phyloP scores from a whole-genome alignment of 176 grass and related monocot species.

The Cymbopogon citratus region DNA sequence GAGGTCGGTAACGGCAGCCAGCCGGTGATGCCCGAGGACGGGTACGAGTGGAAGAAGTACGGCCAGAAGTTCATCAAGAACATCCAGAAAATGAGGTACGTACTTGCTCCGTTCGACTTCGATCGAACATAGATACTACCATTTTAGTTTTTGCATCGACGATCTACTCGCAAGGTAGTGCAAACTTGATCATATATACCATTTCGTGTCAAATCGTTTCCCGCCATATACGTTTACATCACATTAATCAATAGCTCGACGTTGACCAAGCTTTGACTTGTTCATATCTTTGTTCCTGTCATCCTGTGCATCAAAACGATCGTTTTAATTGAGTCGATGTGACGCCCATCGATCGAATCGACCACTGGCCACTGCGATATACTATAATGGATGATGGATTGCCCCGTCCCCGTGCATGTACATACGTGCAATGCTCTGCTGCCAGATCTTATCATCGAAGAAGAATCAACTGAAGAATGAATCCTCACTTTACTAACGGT shows the following conservation, averaged over 20 bases:
- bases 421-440: neutral
- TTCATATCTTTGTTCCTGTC: neutral
- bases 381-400: neutral
- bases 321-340: neutral
- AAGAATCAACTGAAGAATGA: too few relatives aligned
- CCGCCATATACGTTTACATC: neutral
- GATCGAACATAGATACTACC: neutral
- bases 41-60: constrained; percentile 87
- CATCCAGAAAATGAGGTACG: constrained; percentile 60
- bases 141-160: neutral
- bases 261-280: constrained; percentile 16
- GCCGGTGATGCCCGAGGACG: constrained; percentile 54
- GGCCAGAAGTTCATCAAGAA: constrained; percentile 80
- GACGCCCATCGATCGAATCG: neutral
- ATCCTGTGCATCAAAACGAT: neutral
- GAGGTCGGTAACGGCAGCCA: neutral
- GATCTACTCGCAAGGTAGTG: neutral
- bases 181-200: neutral
- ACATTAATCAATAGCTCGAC: neutral
- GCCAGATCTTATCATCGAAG: neutral
- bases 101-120: neutral
- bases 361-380: neutral
- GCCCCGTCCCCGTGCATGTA: neutral
- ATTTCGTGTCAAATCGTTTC: neutral
- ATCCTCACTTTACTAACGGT: neutral